Evolutionary conservation across 2,329 filamentous ascomycete species (phyloP), one percentile per base, ranked within the genome.

Genomic region (Chaetomium sp.): DNA sequence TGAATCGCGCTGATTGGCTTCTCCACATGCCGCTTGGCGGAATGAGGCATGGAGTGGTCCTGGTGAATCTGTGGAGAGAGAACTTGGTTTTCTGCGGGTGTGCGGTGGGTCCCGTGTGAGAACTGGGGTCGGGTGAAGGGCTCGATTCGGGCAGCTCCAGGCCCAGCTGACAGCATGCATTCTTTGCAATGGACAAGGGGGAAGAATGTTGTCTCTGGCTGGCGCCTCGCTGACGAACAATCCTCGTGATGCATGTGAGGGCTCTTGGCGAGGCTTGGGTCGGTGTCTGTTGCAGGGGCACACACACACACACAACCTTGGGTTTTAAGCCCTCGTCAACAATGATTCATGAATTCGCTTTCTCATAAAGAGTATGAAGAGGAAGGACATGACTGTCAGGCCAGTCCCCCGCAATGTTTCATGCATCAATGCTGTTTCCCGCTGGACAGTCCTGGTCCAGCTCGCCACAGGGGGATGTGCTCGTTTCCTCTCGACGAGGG

Each of bases 101-200:
- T 45, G 57, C 49, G 51, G 51, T 60, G 60, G 60, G 47, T 61
- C 57, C 47, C 53, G 56, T 21, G 23, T 55, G 55, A 54, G 45
- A 51, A 49, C 67, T 57, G 67, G 68, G 68, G 65, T 69, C 68
- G 68, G 68, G 35, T 63, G 64, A 70, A 69, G 60, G 68, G 65
- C 65, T 70, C 65, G 64, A 69, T 63, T 69, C 49, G 62, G 65
- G 42, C 56, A 21, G 57, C 53, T 53, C 54, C 58, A 63, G 61
- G 54, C 35, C 38, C 66, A 68, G 61, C 61, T 60, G 63, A 66
- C 60, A 47, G 33, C 51, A 42, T 35, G 55, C 59, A 65, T 59
- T 51, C 42, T 65, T 57, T 35, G 21, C 31, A 12, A n/a, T 23
- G 16, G 25, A 13, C 51, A 25, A 54, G 25, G 45, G 50, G n/a